Conservation (phyloP, 2,329 filamentous ascomycete genomes). For the Aspergillus terreus region DNA sequence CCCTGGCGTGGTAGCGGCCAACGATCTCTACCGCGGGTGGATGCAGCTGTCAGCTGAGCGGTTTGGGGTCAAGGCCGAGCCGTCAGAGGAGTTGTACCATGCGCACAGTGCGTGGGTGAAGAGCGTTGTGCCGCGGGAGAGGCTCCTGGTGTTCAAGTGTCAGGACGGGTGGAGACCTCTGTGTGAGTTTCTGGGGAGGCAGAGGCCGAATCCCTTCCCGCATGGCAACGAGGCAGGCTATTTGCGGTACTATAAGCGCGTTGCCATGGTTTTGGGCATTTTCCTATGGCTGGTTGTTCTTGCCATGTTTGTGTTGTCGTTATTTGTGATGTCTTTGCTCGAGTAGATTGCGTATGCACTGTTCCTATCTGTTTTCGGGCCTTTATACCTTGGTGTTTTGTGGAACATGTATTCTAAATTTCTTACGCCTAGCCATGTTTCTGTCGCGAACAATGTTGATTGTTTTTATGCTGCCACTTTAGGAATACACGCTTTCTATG, state of each 20-base stretch:
- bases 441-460: too few relatives aligned
- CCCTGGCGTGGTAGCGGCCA: conserved; percentile 12
- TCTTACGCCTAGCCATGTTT: too few relatives aligned
- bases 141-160: conserved; percentile 15
- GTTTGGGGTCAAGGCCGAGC: conserved; percentile 11
- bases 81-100: conserved; percentile 13
- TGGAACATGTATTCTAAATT: background rate
- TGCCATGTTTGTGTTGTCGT: conserved; percentile 2
- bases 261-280: conserved; percentile 13
- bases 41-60: conserved; percentile 8
- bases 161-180: conserved; percentile 15
- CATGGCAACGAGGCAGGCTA: conserved; percentile 15
- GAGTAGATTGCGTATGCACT: background rate
- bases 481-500: too few relatives aligned
- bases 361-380: background rate
- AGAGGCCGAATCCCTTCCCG: conserved; percentile 13
- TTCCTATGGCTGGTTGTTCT: conserved; percentile 11
- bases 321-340: conserved; percentile 1
- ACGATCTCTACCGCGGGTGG: conserved; percentile 14
- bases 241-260: conserved; percentile 13
- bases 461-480: too few relatives aligned
- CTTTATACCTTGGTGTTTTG: conserved; percentile 4
- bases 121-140: conserved; percentile 10
- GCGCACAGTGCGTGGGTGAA: conserved; percentile 13
- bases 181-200: conserved; percentile 12